Evolutionary conservation across 2,329 filamentous ascomycete species (phyloP), one percentile per base, ranked within the genome.

Genomic region (Colletotrichum eremochloae): DNA sequence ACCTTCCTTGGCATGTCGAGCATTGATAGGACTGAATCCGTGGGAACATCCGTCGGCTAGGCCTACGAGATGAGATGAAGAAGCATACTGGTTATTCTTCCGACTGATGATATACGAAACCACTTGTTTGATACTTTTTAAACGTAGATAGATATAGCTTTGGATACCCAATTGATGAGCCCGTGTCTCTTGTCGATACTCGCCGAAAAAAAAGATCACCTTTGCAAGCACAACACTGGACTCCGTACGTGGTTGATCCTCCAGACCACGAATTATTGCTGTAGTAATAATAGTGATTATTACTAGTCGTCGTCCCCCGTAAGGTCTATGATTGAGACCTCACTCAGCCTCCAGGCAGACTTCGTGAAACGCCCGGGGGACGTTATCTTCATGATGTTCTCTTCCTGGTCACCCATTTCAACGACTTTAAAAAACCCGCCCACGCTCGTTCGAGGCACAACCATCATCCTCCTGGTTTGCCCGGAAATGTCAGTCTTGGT

Each of bases 1-100:
- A 88, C 76, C 76, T 88, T 67, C 87, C 87, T 24, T 89, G 87
- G 87, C 76, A 81, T 44, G 79, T 80, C 56, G 84, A 74, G 63
- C n/a, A 57, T 36, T 48, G 29, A 14, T 12, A 46, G 15, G 56
- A 18, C 36, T 15, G 11, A 36, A 33, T 29, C 24, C 36, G 12
- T 20, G 3, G 29, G 20, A 52, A 33, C 53, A 14, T 14, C 40
- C 6, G 65, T 31, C n/a, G 12, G 24, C n/a, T 42, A 53, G 15
- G 48, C 48, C 65, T 68, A 31, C 52, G 20, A 14, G 24, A 44
- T 18, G 58, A 57, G 36, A 68, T 20, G n/a, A 68, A 44, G 36
- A 63, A 60, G 68, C 68, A 53, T 63, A 24, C 36, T 56, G 31
- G 31, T 36, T n/a, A 44, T 38, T 48, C 58, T 56, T 71, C 58